Conservation (phyloP, 2,329 filamentous ascomycete genomes). For the Botrytis squamosa region DNA sequence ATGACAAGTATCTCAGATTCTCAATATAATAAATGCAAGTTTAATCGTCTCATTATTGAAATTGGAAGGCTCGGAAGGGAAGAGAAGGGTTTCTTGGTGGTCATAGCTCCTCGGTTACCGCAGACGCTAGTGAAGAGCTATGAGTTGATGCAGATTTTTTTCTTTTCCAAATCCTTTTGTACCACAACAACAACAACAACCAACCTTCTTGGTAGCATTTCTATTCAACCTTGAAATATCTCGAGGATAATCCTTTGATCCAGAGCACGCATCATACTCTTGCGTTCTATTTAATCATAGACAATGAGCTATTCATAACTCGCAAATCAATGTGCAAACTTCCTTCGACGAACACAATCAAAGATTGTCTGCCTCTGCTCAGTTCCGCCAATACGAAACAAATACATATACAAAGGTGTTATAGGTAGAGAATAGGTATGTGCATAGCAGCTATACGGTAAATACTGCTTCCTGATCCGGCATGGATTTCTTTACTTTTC, state of each 20-base stretch:
- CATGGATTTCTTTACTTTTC: background rate
- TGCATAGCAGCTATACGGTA: background rate
- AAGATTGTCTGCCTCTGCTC: background rate
- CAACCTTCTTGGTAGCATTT: background rate
- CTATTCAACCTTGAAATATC: background rate
- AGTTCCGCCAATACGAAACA: background rate
- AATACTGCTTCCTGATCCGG: background rate
- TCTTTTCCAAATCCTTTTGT: background rate
- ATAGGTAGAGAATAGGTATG: background rate
- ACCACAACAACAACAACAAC: background rate
- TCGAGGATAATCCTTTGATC: background rate
- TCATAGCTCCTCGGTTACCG: constrained; percentile 12
- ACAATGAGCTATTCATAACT: background rate
- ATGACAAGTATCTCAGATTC: background rate
- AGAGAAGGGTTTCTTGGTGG: background rate
- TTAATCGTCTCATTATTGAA: background rate
- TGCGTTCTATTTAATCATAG: background rate
- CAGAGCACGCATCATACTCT: background rate
- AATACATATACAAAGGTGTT: background rate
- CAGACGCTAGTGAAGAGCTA: constrained; percentile 14
- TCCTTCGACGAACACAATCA: background rate
- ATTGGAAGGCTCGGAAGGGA: background rate
- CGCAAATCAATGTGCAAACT: background rate
- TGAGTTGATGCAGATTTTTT: constrained; percentile 1
- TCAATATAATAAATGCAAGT: background rate